phyloP scores from a whole-genome alignment of 1,284 basidiomycete genomes.

The Mycosarcoma maydis region DNA sequence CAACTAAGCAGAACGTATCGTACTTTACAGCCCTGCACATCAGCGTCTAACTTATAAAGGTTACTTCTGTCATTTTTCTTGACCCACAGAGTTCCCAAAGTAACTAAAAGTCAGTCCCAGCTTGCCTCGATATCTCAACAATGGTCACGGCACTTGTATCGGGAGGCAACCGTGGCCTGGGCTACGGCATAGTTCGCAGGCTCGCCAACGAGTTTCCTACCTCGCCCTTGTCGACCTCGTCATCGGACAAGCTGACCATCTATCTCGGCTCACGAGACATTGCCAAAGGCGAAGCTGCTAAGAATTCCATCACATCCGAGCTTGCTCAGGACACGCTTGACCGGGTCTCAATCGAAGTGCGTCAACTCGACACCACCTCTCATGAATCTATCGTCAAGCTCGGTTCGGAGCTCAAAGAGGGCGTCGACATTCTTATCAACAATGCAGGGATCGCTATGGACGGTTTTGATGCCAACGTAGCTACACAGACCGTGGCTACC shows the following conservation, averaged over 20 bases:
- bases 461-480: conserved; percentile 57
- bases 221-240: conserved; percentile 21
- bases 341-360: conserved; percentile 37
- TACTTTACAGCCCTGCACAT: too few species aligned
- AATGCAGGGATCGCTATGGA: conserved; percentile 64
- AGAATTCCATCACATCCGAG: conserved; percentile 45
- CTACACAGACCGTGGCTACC: conserved; percentile 55
- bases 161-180: conserved; percentile 46
- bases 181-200: conserved; percentile 56
- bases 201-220: conserved; percentile 52
- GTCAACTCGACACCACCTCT: conserved; percentile 38
- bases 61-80: too few species aligned
- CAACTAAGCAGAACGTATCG: too few species aligned
- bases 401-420: conserved; percentile 26
- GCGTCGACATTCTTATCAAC: conserved; percentile 58
- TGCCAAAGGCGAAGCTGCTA: conserved; percentile 52
- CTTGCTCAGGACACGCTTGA: conserved; percentile 28
- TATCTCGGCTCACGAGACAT: conserved; percentile 58
- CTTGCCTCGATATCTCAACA: neutral
- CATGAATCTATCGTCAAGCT: conserved; percentile 41
- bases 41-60: too few species aligned
- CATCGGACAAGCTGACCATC: conserved; percentile 54
- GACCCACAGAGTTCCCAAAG: too few species aligned
- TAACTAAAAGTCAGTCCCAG: too few species aligned
- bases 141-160: conserved; percentile 50